phyloP scores from a whole-genome alignment of 176 grass and related monocot genomes.

The Carex scoparia region DNA sequence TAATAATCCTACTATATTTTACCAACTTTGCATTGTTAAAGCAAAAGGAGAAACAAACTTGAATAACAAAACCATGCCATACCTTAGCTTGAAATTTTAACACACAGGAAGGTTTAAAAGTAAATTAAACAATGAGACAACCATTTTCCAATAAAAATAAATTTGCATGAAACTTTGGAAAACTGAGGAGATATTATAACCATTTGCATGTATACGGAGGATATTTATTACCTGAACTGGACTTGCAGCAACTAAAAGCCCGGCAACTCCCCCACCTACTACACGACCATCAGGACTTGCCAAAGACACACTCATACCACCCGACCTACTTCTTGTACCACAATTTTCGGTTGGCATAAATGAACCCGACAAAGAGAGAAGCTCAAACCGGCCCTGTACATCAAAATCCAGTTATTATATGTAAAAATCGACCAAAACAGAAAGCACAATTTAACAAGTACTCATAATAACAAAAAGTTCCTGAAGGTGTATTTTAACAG shows the following conservation, averaged over 20 bases:
- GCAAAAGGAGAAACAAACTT: not conserved
- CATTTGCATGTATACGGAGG: not conserved
- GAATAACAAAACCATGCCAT: not conserved
- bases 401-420: not conserved
- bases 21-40: not conserved
- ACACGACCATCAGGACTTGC: slow-evolving; percentile 81
- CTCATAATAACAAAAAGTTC: not conserved
- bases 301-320: slow-evolving; percentile 86
- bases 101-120: not conserved
- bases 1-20: not conserved
- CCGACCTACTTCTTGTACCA: slow-evolving; percentile 61
- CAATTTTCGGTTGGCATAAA: slow-evolving; percentile 78
- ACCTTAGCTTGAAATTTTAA: not conserved
- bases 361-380: slow-evolving; percentile 77
- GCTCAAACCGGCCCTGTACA: slow-evolving; percentile 69
- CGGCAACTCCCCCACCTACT: slow-evolving; percentile 72
- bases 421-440: not conserved
- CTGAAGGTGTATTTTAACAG: not conserved
- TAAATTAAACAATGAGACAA: not conserved
- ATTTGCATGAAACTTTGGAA: not conserved
- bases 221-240: slow-evolving; percentile 64
- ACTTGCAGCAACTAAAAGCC: slow-evolving; percentile 73
- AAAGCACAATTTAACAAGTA: not conserved
- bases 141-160: not conserved
- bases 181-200: not conserved